Evolutionary conservation across 495 filamentous ascomycete genomes (phyloP).

Genomic region (Thozetella sp.): DNA sequence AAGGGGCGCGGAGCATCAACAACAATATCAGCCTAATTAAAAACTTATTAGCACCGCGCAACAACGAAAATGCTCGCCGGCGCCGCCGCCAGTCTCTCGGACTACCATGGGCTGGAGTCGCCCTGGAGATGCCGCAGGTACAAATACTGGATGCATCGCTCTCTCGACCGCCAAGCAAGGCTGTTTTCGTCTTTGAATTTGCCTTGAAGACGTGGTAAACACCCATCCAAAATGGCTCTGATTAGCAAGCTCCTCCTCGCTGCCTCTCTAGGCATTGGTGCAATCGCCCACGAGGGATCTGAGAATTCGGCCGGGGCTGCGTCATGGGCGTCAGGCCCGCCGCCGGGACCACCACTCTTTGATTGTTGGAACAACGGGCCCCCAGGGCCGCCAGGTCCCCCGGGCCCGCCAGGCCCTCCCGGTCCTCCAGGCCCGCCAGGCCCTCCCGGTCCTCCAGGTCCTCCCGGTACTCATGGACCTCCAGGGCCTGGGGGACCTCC

Average conservation of each 20-base stretch:
- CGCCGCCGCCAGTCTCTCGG: too few species aligned
- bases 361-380: background rate
- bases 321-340: background rate
- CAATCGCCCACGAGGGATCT: background rate
- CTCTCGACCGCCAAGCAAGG: too few species aligned
- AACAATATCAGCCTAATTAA: constrained; percentile 1
- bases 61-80: background rate
- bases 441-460: background rate
- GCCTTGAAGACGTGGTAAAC: background rate
- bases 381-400: background rate
- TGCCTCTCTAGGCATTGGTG: background rate
- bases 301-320: background rate
- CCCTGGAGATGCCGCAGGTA: too few species aligned
- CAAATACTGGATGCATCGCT: too few species aligned
- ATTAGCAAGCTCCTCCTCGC: background rate
- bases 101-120: too few species aligned
- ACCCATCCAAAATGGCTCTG: background rate
- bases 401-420: background rate
- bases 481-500: background rate
- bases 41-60: background rate
- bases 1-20: background rate
- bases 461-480: background rate
- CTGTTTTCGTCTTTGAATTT: too few species aligned
- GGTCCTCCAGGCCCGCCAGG: background rate
- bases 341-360: background rate